phyloP scores from a whole-genome alignment of 495 filamentous ascomycete genomes.

The Aspergillus steynii region DNA sequence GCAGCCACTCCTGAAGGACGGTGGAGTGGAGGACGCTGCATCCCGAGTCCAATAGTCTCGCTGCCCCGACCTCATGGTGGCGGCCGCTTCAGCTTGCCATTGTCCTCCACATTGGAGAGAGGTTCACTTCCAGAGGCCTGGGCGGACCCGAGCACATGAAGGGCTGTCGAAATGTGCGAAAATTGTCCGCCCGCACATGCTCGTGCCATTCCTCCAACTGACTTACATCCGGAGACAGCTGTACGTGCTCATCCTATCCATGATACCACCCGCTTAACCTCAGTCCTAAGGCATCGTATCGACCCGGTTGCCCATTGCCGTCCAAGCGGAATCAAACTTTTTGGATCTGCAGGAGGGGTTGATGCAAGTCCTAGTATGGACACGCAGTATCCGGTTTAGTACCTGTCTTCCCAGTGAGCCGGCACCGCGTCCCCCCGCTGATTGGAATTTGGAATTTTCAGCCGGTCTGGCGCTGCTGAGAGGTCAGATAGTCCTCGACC shows the following conservation, averaged over 20 bases:
- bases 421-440: background rate
- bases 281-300: background rate
- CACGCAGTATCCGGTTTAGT: background rate
- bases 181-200: background rate
- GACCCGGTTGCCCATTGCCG: background rate
- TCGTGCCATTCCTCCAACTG: background rate
- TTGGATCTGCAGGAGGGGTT: background rate
- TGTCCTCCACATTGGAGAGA: background rate
- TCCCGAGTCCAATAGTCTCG: too few species aligned
- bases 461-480: conserved; percentile 7
- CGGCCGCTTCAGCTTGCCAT: background rate
- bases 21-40: too few species aligned
- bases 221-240: background rate
- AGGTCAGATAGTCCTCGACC: conserved; percentile 3
- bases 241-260: background rate
- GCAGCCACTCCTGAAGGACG: background rate
- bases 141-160: background rate
- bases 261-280: too few species aligned
- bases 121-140: background rate
- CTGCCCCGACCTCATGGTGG: background rate
- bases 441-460: conserved; percentile 10
- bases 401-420: background rate
- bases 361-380: background rate
- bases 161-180: background rate
- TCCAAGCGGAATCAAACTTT: background rate